These are phyloP conservation scores for Parastagonospora avenae DNA, from an alignment of 2,329 filamentous ascomycete species.

Conservation along the genomic window DNA sequence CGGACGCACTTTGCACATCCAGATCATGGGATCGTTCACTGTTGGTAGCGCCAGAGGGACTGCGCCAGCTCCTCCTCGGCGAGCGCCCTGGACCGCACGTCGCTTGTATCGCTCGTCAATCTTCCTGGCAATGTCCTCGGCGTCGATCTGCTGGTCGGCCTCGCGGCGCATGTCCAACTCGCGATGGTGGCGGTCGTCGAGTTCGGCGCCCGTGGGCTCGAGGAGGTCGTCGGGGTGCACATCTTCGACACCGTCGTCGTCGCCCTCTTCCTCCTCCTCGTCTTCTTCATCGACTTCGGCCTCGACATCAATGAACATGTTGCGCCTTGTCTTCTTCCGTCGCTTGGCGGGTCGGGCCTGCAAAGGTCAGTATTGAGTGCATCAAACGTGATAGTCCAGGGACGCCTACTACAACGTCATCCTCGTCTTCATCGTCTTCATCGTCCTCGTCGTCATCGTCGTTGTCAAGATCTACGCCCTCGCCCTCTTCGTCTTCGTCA, in stretches of 20 bases:
- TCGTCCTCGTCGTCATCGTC: slow-evolving; percentile 65
- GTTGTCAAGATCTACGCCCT: slow-evolving; percentile 58
- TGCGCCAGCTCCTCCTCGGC: slow-evolving; percentile 35
- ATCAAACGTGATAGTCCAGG: slow-evolving; percentile 4
- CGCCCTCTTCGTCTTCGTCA: slow-evolving; percentile 58
- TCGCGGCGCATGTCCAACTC: slow-evolving; percentile 93
- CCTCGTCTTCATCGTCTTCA: slow-evolving; percentile 69
- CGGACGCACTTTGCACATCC: slow-evolving; percentile 89
- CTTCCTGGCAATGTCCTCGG: slow-evolving; percentile 84
- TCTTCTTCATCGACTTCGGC: slow-evolving; percentile 96
- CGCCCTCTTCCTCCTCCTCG: slow-evolving; percentile 77
- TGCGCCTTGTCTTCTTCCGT: slow-evolving; percentile 71
- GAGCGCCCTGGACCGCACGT: slow-evolving; percentile 51
- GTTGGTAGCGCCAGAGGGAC: slow-evolving; percentile 76
- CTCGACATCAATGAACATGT: slow-evolving; percentile 95
- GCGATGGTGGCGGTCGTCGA: slow-evolving; percentile 89
- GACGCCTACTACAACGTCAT: slow-evolving; percentile 44
- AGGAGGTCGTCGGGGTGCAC: slow-evolving; percentile 88
- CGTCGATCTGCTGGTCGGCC: slow-evolving; percentile 84
- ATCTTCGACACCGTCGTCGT: slow-evolving; percentile 84
- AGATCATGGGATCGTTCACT: slow-evolving; percentile 95
- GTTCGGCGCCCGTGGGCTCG: slow-evolving; percentile 75
- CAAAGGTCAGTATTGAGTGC: slow-evolving; percentile 21
- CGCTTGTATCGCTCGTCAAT: slow-evolving; percentile 88
- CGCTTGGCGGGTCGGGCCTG: slow-evolving; percentile 80